phyloP scores from a whole-genome alignment of 306 rosid genomes.

The Inga oerstediana region DNA sequence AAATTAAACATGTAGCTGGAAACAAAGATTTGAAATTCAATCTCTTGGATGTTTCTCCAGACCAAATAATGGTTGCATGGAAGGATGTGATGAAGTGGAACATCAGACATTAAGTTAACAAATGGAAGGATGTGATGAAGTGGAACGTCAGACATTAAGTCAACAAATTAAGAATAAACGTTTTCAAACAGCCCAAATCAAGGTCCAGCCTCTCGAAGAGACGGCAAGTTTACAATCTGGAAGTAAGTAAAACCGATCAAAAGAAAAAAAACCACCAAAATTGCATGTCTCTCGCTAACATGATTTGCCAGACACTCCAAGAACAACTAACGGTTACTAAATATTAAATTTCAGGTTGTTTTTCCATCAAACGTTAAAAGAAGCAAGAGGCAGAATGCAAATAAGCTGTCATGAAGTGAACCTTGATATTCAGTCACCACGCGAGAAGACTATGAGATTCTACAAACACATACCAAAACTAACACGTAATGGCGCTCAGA shows the following conservation, averaged over 20 bases:
- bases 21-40: not conserved
- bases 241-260: not conserved
- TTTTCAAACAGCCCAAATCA: not conserved
- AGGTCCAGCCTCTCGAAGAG: not conserved
- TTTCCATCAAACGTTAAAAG: not conserved
- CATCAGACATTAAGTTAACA: no score
- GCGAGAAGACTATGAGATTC: not conserved
- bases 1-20: not conserved
- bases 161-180: not conserved
- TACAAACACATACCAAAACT: not conserved
- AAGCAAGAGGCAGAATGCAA: not conserved
- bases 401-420: not conserved
- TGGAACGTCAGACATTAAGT: not conserved
- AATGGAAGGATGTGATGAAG: not conserved
- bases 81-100: not conserved
- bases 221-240: not conserved
- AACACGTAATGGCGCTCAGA: not conserved
- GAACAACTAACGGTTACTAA: not conserved
- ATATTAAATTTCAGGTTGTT: not conserved
- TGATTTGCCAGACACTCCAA: not conserved
- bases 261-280: not conserved
- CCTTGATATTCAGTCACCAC: not conserved
- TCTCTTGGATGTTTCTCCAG: not conserved
- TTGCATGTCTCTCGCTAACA: not conserved
- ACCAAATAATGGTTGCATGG: not conserved